Percentiles rank a stretch among this genome's conserved stretches.
Evolutionary conservation across 768 basidiomycete genomes (phyloP).

Genomic region (Podaxis sp.): DNA sequence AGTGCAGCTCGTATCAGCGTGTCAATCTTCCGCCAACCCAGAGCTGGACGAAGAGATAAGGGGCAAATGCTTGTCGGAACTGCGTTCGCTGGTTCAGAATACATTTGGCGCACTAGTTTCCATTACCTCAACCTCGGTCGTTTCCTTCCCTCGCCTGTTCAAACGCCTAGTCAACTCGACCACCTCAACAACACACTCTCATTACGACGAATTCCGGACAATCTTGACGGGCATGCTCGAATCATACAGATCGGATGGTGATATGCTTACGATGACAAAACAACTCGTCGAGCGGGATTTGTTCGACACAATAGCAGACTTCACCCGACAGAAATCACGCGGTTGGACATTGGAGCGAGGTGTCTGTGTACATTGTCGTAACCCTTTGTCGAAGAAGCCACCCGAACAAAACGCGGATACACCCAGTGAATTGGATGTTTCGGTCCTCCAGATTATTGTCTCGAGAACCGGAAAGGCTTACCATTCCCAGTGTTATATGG

Average conservation of each 20-base stretch:
- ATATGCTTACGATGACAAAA: slow-evolving; percentile 83
- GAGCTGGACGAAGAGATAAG: slow-evolving; percentile 9
- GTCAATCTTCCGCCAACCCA: slow-evolving; percentile 16
- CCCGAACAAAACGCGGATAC: neutral
- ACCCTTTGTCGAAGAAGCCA: slow-evolving; percentile 31
- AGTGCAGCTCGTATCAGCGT: slow-evolving; percentile 67
- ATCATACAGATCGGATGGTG: slow-evolving; percentile 89
- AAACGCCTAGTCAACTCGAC: slow-evolving; percentile 84
- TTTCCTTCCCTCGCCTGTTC: slow-evolving; percentile 93
- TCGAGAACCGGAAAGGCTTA: slow-evolving; percentile 61
- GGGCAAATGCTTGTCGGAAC: slow-evolving; percentile 34
- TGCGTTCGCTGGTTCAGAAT: slow-evolving; percentile 78
- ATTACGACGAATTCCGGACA: slow-evolving; percentile 87
- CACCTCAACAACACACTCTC: slow-evolving; percentile 54
- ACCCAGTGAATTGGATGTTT: slow-evolving; percentile 15
- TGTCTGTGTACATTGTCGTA: slow-evolving; percentile 53
- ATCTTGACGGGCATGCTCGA: slow-evolving; percentile 96
- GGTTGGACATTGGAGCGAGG: slow-evolving; percentile 61
- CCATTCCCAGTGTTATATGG: slow-evolving; percentile 43
- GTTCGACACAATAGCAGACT: slow-evolving; percentile 66
- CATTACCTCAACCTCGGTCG: slow-evolving; percentile 70
- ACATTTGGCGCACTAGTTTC: slow-evolving; percentile 85
- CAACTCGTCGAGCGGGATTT: slow-evolving; percentile 80
- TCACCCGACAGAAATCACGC: slow-evolving; percentile 51
- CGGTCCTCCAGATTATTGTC: slow-evolving; percentile 38